Percentiles rank a stretch among this genome's conserved stretches.
phyloP scores from a whole-genome alignment of 306 rosid genomes.

The Neltuma alba region DNA sequence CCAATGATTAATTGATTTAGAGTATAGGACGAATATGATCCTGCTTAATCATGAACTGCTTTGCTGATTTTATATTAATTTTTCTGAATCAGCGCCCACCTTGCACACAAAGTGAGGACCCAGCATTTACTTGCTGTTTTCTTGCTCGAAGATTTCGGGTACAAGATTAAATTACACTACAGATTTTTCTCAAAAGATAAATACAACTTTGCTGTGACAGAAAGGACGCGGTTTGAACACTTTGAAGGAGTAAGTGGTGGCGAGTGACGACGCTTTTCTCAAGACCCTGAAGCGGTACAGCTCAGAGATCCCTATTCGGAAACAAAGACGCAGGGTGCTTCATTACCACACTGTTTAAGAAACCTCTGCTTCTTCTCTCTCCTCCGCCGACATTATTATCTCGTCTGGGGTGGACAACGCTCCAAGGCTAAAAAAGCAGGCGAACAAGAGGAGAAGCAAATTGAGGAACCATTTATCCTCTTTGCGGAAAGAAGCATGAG shows the following conservation, averaged over 20 bases:
- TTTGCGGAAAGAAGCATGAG: conserved; percentile 35
- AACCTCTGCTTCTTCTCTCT: conserved; percentile 25
- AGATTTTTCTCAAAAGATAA: not conserved
- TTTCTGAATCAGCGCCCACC: not conserved
- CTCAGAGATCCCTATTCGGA: conserved; percentile 39
- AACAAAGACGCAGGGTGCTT: conserved; percentile 4
- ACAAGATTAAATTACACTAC: not conserved
- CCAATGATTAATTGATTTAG: too few relatives aligned
- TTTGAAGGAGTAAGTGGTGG: not conserved
- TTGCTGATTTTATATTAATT: not conserved
- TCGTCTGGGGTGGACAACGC: conserved; percentile 22
- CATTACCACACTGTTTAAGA: conserved; percentile 24
- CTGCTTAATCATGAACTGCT: not conserved
- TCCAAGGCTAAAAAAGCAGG: conserved; percentile 12
- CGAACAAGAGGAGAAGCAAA: not conserved
- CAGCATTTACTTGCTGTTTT: not conserved
- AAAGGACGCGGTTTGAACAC: too few relatives aligned
- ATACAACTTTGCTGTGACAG: not conserved
- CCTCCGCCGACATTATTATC: conserved; percentile 42
- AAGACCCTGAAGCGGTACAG: conserved; percentile 42
- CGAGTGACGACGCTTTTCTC: conserved; percentile 15
- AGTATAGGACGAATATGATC: too few relatives aligned
- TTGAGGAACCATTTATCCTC: conserved; percentile 3
- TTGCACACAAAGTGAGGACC: not conserved
- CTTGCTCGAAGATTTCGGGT: not conserved